Conservation (phyloP, 495 filamentous ascomycete species). For the Lichenothelia convexa region DNA sequence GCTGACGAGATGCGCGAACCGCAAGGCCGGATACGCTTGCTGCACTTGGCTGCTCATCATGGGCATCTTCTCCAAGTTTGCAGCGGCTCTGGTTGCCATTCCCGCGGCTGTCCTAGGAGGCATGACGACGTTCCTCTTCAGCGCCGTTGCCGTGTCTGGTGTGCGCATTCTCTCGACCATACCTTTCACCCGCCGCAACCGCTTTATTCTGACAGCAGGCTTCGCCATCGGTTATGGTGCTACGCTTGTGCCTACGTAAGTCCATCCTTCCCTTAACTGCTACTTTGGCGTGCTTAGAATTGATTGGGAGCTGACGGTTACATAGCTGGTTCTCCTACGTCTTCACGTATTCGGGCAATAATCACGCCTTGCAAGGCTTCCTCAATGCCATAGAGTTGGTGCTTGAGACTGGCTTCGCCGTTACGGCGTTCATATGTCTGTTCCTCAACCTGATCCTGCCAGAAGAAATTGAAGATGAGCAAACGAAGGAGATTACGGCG, state of each 20-base stretch:
- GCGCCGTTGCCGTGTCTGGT: constrained; percentile 67
- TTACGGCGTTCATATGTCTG: constrained; percentile 53
- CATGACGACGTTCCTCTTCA: constrained; percentile 88
- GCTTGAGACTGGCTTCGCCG: constrained; percentile 60
- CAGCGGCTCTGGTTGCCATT: constrained; percentile 71
- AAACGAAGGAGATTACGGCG: constrained; percentile 17
- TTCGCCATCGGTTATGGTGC: constrained; percentile 64
- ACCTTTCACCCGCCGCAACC: constrained; percentile 66
- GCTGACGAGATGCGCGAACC: constrained; percentile 74
- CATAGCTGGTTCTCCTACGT: constrained; percentile 32
- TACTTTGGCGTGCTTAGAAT: background rate
- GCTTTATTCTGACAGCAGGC: constrained; percentile 71
- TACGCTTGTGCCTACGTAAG: constrained; percentile 53
- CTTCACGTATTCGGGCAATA: constrained; percentile 55
- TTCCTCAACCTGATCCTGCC: constrained; percentile 55
- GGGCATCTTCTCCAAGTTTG: constrained; percentile 85
- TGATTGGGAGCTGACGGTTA: background rate
- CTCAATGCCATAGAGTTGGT: constrained; percentile 66
- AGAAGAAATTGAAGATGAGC: constrained; percentile 50
- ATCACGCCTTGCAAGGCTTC: constrained; percentile 56
- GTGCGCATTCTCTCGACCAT: constrained; percentile 66
- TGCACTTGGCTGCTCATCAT: constrained; percentile 74
- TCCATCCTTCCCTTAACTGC: constrained; percentile 2
- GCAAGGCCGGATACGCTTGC: constrained; percentile 59
- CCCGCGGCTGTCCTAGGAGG: constrained; percentile 67